Conservation (phyloP, 257 asterid species). For the Fraxinus anomala region DNA sequence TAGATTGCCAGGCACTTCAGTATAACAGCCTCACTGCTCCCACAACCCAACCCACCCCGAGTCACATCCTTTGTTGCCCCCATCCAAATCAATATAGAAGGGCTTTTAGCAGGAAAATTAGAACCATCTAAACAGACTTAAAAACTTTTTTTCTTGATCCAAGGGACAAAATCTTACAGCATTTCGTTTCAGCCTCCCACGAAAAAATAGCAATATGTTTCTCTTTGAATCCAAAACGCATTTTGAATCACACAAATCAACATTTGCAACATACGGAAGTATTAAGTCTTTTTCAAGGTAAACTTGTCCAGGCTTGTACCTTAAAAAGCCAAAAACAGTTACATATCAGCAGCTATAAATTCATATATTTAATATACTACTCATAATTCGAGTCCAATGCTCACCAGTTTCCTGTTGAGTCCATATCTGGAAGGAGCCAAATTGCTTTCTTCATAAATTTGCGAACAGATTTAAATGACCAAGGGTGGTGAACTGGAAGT, state of each 20-base stretch:
- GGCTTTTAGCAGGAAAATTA: not conserved
- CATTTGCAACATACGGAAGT: constrained; percentile 93
- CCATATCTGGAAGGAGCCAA: constrained; percentile 99
- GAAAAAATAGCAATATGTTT: constrained; percentile 75
- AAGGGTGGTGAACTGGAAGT: constrained; percentile 98
- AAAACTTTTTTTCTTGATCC: constrained; percentile 13
- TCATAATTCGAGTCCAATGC: constrained; percentile 15
- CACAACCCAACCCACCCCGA: not conserved
- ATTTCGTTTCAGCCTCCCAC: constrained; percentile 96
- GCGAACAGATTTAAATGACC: constrained; percentile 97
- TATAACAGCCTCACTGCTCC: constrained; percentile 5
- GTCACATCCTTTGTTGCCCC: constrained; percentile 2
- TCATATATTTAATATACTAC: constrained; percentile 10
- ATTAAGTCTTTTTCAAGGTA: constrained; percentile 95
- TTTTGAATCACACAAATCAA: constrained; percentile 77
- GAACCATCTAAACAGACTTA: constrained; percentile 2
- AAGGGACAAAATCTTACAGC: constrained; percentile 63
- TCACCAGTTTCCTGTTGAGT: constrained; percentile 97
- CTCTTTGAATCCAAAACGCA: constrained; percentile 77
- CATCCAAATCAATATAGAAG: constrained; percentile 2
- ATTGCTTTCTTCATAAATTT: constrained; percentile 86
- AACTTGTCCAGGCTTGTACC: constrained; percentile 99
- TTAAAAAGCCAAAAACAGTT: constrained; percentile 35
- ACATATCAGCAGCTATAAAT: constrained; percentile 27
- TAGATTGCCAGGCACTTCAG: not conserved